These are phyloP conservation scores for Boletus sensibilis DNA, from an alignment of 768 basidiomycete genomes.

Conservation along the genomic window DNA sequence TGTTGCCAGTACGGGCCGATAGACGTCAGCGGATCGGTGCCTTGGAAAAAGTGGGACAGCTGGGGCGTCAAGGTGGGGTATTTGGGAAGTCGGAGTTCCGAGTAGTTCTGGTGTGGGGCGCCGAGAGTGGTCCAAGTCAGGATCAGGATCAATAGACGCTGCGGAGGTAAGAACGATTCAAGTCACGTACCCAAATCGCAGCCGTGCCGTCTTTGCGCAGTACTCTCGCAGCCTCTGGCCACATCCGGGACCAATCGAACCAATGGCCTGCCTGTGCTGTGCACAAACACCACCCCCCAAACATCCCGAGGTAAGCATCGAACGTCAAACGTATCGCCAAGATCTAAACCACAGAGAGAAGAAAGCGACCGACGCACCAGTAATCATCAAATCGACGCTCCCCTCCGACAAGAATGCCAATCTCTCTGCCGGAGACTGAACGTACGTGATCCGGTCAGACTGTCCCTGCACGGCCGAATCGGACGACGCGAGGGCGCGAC, in stretches of 20 bases:
- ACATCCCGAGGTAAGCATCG: background rate
- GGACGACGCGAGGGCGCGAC: conserved; percentile 14
- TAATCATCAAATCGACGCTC: conserved; percentile 65
- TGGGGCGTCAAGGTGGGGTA: conserved; percentile 57
- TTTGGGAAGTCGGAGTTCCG: conserved; percentile 66
- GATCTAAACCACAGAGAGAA: background rate
- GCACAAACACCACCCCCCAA: background rate
- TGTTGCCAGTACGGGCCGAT: conserved; percentile 78
- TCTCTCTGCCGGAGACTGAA: conserved; percentile 52
- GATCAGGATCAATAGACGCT: background rate
- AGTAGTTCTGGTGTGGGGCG: conserved; percentile 46
- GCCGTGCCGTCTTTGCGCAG: conserved; percentile 60
- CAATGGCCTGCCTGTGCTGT: conserved; percentile 80
- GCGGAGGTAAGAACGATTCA: background rate
- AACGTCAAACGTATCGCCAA: background rate
- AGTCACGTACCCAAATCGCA: conserved; percentile 65
- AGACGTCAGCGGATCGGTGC: conserved; percentile 49
- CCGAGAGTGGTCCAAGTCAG: background rate
- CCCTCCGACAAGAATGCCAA: conserved; percentile 48
- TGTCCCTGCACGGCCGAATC: conserved; percentile 9
- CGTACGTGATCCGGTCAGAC: conserved; percentile 32
- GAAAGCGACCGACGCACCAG: conserved; percentile 44
- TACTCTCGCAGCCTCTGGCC: conserved; percentile 64
- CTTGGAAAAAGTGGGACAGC: conserved; percentile 64
- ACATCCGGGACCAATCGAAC: conserved; percentile 74